phyloP scores from a whole-genome alignment of 2,329 filamentous ascomycete species.

The Colletotrichum sp. region DNA sequence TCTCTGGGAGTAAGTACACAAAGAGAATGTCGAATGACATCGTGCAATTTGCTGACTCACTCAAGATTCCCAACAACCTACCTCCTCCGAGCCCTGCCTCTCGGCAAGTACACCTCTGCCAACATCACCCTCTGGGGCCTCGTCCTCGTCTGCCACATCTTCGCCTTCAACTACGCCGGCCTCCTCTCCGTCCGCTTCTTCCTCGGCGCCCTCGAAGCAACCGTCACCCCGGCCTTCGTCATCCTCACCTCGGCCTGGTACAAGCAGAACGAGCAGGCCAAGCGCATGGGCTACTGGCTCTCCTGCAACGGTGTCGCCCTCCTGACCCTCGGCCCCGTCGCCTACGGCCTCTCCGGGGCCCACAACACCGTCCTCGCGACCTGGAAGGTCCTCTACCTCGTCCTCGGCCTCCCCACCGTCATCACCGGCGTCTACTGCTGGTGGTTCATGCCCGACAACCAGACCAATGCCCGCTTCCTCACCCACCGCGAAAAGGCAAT shows the following conservation, averaged over 20 bases:
- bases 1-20: slow-evolving; percentile 22
- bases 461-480: slow-evolving; percentile 64
- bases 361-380: slow-evolving; percentile 13
- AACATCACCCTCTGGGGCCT: slow-evolving; percentile 46
- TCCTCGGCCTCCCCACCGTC: slow-evolving; percentile 32
- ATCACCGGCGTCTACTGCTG: slow-evolving; percentile 22
- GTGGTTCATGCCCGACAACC: slow-evolving; percentile 55
- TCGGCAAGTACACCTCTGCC: slow-evolving; percentile 38
- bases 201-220: slow-evolving; percentile 29
- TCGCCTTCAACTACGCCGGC: slow-evolving; percentile 25
- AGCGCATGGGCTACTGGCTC: slow-evolving; percentile 31
- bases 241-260: slow-evolving; percentile 30
- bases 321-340: slow-evolving; percentile 23
- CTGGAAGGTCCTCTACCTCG: slow-evolving; percentile 30
- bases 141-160: slow-evolving; percentile 27
- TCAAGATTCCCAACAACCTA: slow-evolving; percentile 39
- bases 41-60: background rate
- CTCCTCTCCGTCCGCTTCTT: slow-evolving; percentile 26
- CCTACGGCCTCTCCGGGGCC: slow-evolving; percentile 26
- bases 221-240: slow-evolving; percentile 28
- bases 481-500: slow-evolving; percentile 55
- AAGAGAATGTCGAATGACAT: background rate
- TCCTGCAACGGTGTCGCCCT: slow-evolving; percentile 25
- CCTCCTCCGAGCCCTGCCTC: slow-evolving; percentile 34
- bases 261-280: slow-evolving; percentile 34